Evolutionary conservation across 352 stramenopile genomes (phyloP), one percentile per base, ranked within the genome.

Genomic region (Achlya hypogyna): DNA sequence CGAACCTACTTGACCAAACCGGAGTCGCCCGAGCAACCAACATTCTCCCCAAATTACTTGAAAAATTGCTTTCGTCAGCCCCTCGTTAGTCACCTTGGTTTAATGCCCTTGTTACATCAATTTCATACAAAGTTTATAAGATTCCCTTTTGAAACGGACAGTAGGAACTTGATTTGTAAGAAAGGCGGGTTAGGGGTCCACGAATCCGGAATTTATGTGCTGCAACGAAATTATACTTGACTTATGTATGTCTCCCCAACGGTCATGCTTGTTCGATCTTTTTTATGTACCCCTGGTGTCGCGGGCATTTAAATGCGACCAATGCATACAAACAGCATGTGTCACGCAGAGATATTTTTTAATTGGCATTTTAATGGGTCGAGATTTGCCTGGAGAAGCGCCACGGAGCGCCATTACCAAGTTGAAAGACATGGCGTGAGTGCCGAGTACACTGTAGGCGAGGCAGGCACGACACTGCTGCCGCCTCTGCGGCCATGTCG

Each of bases 51-150:
- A 1, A 22, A 53, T 42, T 51, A 9, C 29, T n/a, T n/a, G n/a
- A n/a, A n/a, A 53, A 51, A 23, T 35, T 64, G 35, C 23, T 53
- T 2, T 56, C 31, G 49, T 12, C 25, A 67, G 47, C 60, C 60
- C 60, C 60, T 67, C 60, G 60, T 58, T 58, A 67, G 60, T 67
- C 60, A 67, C 60, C 60, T 67, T 52, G 60, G 42, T 58, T 67
- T 54, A 67, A 59, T 8, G 42, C 51, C 54, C 8, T 64, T 6
- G 20, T 42, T 12, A 8, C 28, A 54, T 58, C n/a, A n/a, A 31
- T 31, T 29, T 58, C 12, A 54, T 16, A 27, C 25, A n/a, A 10
- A 3, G 20, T 56, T 10, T 16, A 20, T 16, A n/a, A 56, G 49
- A 56, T 56, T 56, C 49, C 49, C 49, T 56, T 20, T 10, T 1